phyloP scores from a whole-genome alignment of 352 stramenopile species.

The Elongisporangium undulatum region DNA sequence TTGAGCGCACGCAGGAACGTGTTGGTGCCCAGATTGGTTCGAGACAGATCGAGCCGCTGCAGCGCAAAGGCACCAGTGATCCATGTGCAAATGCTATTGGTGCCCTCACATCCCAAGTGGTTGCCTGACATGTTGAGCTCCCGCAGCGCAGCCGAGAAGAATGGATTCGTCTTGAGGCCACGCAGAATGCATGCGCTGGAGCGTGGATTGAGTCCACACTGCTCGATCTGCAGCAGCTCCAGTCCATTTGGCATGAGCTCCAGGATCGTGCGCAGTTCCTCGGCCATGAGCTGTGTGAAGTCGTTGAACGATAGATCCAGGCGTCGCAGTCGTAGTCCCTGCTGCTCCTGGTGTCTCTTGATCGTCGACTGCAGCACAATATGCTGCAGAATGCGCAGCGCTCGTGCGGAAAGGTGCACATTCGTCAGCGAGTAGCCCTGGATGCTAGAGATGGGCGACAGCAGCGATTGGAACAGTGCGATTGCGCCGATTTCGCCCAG shows the following conservation, averaged over 20 bases:
- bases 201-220: conserved; percentile 29
- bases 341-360: conserved; percentile 12
- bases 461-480: conserved; percentile 46
- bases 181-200: conserved; percentile 32
- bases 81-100: conserved; percentile 39
- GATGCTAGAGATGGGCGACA: conserved; percentile 29
- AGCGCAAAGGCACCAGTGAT: conserved; percentile 53
- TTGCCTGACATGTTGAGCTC: conserved; percentile 70
- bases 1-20: conserved; percentile 49
- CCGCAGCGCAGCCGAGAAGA: conserved; percentile 37
- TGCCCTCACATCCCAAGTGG: conserved; percentile 39
- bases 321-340: conserved; percentile 23
- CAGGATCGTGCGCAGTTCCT: conserved; percentile 39
- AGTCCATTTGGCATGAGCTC: conserved; percentile 42
- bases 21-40: conserved; percentile 50
- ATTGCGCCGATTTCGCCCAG: conserved; percentile 36
- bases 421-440: conserved; percentile 44
- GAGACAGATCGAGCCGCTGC: conserved; percentile 51
- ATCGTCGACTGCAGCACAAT: conserved; percentile 55
- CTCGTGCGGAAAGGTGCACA: conserved; percentile 27
- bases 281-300: conserved; percentile 46
- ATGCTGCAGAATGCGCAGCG: conserved; percentile 45
- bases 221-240: conserved; percentile 54
- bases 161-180: conserved; percentile 38
- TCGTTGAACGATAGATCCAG: conserved; percentile 69